Conservation (phyloP, 116 monocot genomes). For the Cymodocea nodosa region DNA sequence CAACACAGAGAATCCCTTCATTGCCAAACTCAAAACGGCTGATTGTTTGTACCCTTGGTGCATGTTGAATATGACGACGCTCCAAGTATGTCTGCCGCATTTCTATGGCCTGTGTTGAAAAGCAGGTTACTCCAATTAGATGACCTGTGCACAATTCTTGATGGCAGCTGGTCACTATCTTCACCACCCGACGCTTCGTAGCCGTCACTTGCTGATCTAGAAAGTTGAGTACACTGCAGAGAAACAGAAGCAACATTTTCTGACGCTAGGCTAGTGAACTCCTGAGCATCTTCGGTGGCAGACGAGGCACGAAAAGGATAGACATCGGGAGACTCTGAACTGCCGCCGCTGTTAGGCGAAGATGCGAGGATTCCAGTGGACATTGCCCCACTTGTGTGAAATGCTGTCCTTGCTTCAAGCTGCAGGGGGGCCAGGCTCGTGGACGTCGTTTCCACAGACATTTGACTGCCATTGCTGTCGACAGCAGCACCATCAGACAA, state of each 20-base stretch:
- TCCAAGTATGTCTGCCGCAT: slow-evolving; percentile 2
- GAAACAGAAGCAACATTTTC: slow-evolving; percentile 1
- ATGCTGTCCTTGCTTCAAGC: slow-evolving; percentile 83
- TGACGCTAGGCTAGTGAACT: slow-evolving; percentile 9
- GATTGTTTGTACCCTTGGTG: background rate
- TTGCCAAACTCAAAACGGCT: slow-evolving; percentile 4
- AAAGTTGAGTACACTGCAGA: slow-evolving; percentile 35
- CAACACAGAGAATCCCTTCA: background rate
- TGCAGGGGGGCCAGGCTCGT: slow-evolving; percentile 71
- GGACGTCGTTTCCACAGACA: slow-evolving; percentile 22
- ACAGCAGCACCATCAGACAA: slow-evolving; percentile 24
- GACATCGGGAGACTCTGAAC: slow-evolving; percentile 66
- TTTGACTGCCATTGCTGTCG: slow-evolving; percentile 21
- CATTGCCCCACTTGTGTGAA: slow-evolving; percentile 35
- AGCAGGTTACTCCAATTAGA: slow-evolving; percentile 61
- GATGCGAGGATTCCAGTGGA: slow-evolving; percentile 27
- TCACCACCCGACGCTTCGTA: slow-evolving; percentile 98
- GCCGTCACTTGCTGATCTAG: slow-evolving; percentile 76
- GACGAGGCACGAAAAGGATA: slow-evolving; percentile 45
- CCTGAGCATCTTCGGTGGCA: slow-evolving; percentile 35
- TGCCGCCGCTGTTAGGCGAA: slow-evolving; percentile 85
- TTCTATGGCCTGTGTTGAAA: slow-evolving; percentile 19
- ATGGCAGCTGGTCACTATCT: slow-evolving; percentile 79
- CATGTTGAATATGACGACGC: slow-evolving; percentile 9
- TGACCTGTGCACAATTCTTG: slow-evolving; percentile 79